Base-by-base conservation (phyloP, 176 grass and related monocot species). In the Phoenix roebelenii region DNA sequence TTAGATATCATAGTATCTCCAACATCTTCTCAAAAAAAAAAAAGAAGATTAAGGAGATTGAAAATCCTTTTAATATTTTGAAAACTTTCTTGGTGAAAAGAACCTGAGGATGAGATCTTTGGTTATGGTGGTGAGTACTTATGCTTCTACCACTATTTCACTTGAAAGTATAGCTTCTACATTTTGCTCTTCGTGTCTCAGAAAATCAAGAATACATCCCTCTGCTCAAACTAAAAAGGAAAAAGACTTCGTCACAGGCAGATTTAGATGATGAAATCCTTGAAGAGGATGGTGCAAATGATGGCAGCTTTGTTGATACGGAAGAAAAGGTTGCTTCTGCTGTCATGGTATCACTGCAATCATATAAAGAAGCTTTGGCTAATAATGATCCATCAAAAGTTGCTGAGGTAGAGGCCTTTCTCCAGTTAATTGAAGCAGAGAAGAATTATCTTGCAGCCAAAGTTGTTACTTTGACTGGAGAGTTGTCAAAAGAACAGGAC, bases 351-450 rank as follows among this genome's bases (percentile, higher is more conserved):
- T 28, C 70, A 23, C 67, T 88, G 22, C 73, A 80, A 19, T 71
- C 78, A 63, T 97, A 83, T 66, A 92, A 83, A 71, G 87, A 98
- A 71, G 87, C 87, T 62, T 72, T 96, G 59, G 24, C 62, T 50
- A 85, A 83, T 19, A 74, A 65, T 15, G 81, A 92, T 65, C 55
- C 75, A 65, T 54, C 62, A 49, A 80, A 85, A 80, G 10, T 76
- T 52, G 50, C 78, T 57, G 81, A 91, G 59, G 83, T 91, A 67
- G 93, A 97, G 69, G 49, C 51, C 49, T 75, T 88, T 74, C 75
- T 97, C 25, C 63, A 82, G 58, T 83, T 87, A 54, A 78, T 85
- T 22, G 93, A 91, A 66, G 80, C 82, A 59, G 84, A 97, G 15
- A 84, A 79, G 7, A 85, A 71, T 29, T 75, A 81, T 76, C 78